Evolutionary conservation across 2,329 filamentous ascomycete species (phyloP), one percentile per base, ranked within the genome.

Genomic region (Alternaria incomplexa): DNA sequence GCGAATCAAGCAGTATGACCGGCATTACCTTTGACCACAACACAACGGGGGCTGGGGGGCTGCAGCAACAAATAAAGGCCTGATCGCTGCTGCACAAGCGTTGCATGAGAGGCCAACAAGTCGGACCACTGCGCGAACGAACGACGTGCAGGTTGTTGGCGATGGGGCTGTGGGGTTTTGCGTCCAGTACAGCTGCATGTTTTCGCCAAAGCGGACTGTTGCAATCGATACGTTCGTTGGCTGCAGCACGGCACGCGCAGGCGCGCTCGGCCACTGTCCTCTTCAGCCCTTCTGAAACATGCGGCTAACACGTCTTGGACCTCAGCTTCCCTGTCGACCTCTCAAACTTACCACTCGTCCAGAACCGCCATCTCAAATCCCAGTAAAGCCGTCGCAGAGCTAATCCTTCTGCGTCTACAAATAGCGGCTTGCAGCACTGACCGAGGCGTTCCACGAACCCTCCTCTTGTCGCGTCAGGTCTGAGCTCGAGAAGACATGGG

Each of bases 251-350:
- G 36, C 57, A 61, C 59, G 59, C 62, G 48, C 57, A 65, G 59
- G 59, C 62, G 62, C 62, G 36, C 54, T 53, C 62, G 63, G 62
- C 51, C 63, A 56, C 52, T 52, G 43, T 46, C 52, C 44, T 51
- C 45, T 51, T 56, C 61, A 64, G 52, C 32, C 22, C 54, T 30
- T 62, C 59, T 68, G 66, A 68, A 68, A 68, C 66, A 51, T 61
- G 47, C 55, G 20, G 45, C 59, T 53, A 50, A 44, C 22, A 54
- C 54, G 23, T 45, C 47, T 61, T 54, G 28, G 50, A 60, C 43
- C 57, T 47, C 43, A 23, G 44, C 28, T 46, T 30, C 43, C 43
- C 44, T 45, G 43, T 47, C 6, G 48, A 6, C 48, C 40, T n/a
- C 22, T 22, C 56, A 59, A 36, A 17, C 48, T 36, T 58, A 58